Evolutionary conservation across 345 rosid genomes (phyloP).

Genomic region (Arabidopsis arenosa): DNA sequence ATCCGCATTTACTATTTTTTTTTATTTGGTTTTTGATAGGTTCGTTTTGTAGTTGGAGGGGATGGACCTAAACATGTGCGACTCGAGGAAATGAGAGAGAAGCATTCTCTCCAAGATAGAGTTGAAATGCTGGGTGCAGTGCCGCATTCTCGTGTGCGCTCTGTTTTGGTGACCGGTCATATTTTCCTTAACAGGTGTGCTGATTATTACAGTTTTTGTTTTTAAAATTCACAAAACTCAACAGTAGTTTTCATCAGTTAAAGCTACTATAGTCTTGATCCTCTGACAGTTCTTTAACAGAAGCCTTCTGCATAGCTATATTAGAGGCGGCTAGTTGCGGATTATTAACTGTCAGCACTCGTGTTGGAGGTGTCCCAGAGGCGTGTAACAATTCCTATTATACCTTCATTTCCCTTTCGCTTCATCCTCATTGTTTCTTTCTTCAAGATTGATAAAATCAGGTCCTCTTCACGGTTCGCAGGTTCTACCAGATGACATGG

Average conservation of each 20-base stretch:
- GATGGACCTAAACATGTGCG: slow-evolving; percentile 96
- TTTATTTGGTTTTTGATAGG: slow-evolving; percentile 52
- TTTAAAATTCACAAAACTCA: neutral
- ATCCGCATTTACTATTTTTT: neutral
- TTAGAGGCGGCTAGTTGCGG: slow-evolving; percentile 99
- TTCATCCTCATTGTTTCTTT: neutral
- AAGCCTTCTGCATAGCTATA: slow-evolving; percentile 98
- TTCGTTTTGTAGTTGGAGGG: slow-evolving; percentile 88
- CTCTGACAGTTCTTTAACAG: slow-evolving; percentile 84
- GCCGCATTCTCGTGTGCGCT: slow-evolving; percentile 82
- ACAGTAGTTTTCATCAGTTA: neutral
- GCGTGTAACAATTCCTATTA: slow-evolving; percentile 47
- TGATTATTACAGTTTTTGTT: neutral
- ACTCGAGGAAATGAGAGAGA: slow-evolving; percentile 97
- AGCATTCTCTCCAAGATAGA: slow-evolving; percentile 93
- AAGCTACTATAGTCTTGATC: slow-evolving; percentile 33
- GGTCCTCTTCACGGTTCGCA: slow-evolving; percentile 32
- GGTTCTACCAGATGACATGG: slow-evolving; percentile 98
- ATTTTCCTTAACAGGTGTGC: slow-evolving; percentile 84
- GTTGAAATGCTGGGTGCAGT: slow-evolving; percentile 96
- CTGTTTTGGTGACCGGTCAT: slow-evolving; percentile 86
- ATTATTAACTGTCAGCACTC: slow-evolving; percentile 89
- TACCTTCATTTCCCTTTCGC: neutral
- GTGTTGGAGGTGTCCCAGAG: slow-evolving; percentile 99
- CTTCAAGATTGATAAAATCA: neutral